Conservation (phyloP, 441 rosid species). For the Populus hybrid region DNA sequence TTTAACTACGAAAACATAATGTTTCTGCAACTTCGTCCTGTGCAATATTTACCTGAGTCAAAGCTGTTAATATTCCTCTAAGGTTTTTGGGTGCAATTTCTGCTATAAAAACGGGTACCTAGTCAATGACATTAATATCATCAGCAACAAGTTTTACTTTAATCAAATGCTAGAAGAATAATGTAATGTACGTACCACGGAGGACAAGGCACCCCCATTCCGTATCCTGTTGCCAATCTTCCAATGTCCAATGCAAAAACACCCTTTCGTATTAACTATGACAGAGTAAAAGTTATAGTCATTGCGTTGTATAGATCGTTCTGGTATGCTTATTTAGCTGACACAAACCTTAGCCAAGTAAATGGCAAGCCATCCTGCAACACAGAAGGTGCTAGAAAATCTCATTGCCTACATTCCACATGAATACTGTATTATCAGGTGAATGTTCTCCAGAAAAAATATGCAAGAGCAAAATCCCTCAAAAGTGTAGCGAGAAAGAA, state of each 20-base stretch:
- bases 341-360: constrained; percentile 76
- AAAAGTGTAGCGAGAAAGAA: too few species aligned
- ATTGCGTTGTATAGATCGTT: constrained; percentile 10
- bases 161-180: not conserved
- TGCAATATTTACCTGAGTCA: constrained; percentile 73
- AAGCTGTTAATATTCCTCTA: constrained; percentile 80
- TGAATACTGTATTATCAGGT: constrained; percentile 16
- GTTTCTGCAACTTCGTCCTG: constrained; percentile 3
- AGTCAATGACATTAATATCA: not conserved
- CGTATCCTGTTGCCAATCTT: constrained; percentile 85
- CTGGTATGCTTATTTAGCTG: not conserved
- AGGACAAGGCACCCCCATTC: constrained; percentile 96
- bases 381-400: constrained; percentile 60
- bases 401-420: constrained; percentile 76
- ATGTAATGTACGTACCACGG: constrained; percentile 48
- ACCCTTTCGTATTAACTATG: constrained; percentile 46
- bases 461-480: not conserved
- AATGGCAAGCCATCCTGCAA: constrained; percentile 42
- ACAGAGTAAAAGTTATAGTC: constrained; percentile 21
- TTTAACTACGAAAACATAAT: too few species aligned
- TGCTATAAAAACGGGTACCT: constrained; percentile 83
- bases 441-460: not conserved
- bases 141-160: not conserved
- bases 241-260: constrained; percentile 63
- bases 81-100: constrained; percentile 89